phyloP scores from a whole-genome alignment of 306 rosid species.

The Dryas alaskensis region DNA sequence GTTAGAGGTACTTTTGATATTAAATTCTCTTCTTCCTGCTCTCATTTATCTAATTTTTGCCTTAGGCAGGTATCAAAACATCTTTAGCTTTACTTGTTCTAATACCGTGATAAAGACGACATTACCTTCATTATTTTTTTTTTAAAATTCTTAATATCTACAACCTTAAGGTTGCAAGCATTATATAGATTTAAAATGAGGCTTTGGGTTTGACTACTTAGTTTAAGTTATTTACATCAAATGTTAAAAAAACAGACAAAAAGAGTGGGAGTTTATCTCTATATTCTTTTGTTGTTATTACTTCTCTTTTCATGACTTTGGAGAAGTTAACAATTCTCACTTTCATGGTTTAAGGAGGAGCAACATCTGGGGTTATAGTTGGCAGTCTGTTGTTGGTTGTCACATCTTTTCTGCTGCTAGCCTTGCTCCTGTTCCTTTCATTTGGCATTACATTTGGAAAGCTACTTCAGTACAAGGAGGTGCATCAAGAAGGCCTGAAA shows the following conservation, averaged over 20 bases:
- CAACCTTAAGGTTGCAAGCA: too few relatives aligned
- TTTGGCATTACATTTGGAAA: slow-evolving; percentile 80
- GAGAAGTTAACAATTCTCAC: slow-evolving; percentile 7
- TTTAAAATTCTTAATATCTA: too few relatives aligned
- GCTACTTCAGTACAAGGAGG: slow-evolving; percentile 93
- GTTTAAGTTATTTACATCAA: too few relatives aligned
- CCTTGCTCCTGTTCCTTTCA: slow-evolving; percentile 74
- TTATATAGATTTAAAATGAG: too few relatives aligned
- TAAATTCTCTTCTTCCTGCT: neutral
- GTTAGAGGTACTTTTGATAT: slow-evolving; percentile 48
- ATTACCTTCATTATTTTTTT: too few relatives aligned
- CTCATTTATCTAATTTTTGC: neutral
- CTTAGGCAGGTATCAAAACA: neutral
- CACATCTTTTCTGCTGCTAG: slow-evolving; percentile 47
- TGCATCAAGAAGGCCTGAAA: slow-evolving; percentile 65
- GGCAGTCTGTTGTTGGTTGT: slow-evolving; percentile 60
- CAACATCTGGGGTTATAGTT: slow-evolving; percentile 44
- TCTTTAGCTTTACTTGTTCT: neutral
- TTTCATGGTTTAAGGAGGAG: slow-evolving; percentile 52
- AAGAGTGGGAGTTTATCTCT: neutral
- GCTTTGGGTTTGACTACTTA: too few relatives aligned
- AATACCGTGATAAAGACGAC: neutral
- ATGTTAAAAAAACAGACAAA: too few relatives aligned
- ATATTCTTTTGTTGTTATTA: neutral
- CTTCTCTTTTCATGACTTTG: slow-evolving; percentile 13